Evolutionary conservation across 345 rosid genomes (phyloP).

Genomic region (Laguncularia racemosa): DNA sequence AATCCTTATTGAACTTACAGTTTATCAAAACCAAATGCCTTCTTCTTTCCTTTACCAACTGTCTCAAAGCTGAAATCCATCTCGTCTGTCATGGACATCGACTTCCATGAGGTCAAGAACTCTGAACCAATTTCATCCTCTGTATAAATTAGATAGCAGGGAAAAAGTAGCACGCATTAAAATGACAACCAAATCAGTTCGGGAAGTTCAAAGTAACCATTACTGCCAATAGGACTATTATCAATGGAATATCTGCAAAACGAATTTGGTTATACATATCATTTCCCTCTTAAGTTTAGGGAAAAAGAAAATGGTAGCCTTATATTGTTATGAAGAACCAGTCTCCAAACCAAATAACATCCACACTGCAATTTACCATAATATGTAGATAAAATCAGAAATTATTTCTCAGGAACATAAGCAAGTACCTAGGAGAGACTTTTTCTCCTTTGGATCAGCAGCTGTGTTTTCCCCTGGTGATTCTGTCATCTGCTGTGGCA

Average conservation of each 20-base stretch:
- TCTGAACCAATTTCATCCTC: conserved; percentile 75
- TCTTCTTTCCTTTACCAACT: conserved; percentile 45
- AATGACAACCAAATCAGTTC: neutral
- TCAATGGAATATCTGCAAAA: no score
- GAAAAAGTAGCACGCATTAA: conserved; percentile 7
- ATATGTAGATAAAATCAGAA: neutral
- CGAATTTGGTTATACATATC: no score
- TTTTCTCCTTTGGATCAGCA: conserved; percentile 28
- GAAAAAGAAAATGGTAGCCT: neutral
- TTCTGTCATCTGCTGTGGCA: conserved; percentile 30
- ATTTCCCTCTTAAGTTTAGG: neutral
- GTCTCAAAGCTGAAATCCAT: conserved; percentile 64
- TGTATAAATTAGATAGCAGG: conserved; percentile 20
- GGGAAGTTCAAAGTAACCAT: no score
- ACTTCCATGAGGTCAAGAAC: conserved; percentile 54
- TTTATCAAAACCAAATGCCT: conserved; percentile 55
- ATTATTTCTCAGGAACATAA: neutral
- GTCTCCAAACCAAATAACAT: no score
- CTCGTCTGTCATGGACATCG: conserved; percentile 38
- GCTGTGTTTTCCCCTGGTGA: conserved; percentile 24
- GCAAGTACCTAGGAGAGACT: conserved; percentile 34
- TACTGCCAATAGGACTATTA: no score
- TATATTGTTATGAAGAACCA: neutral
- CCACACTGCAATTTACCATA: neutral
- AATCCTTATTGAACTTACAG: conserved; percentile 46